Percentiles rank a stretch among this genome's conserved stretches.
Evolutionary conservation across 306 rosid genomes (phyloP).

Genomic region (Dalbergia cultrata): DNA sequence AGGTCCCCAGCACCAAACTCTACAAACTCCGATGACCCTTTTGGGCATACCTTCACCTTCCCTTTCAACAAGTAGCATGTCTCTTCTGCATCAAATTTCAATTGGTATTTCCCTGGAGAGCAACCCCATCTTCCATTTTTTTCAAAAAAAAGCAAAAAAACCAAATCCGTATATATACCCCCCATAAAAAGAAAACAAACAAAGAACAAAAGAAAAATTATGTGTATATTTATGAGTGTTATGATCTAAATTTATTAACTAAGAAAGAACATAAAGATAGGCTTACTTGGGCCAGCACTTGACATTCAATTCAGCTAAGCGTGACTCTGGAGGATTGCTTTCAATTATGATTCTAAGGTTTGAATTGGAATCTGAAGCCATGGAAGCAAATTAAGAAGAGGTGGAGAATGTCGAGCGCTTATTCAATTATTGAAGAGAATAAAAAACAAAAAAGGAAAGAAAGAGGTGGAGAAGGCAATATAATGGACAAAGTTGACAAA

Average conservation of each 20-base stretch:
- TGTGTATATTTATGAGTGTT: no score
- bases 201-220: not conserved
- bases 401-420: not conserved
- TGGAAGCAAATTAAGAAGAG: constrained; percentile 10
- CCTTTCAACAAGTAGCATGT: constrained; percentile 90
- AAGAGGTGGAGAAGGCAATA: not conserved
- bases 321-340: constrained; percentile 82
- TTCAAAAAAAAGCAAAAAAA: no score
- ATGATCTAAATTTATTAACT: no score
- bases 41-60: constrained; percentile 84
- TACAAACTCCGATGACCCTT: constrained; percentile 79
- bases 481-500: constrained; percentile 18
- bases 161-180: not conserved
- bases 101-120: constrained; percentile 90
- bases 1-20: constrained; percentile 98
- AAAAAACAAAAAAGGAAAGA: no score
- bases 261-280: not conserved
- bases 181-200: not conserved
- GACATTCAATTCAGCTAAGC: constrained; percentile 77
- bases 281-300: constrained; percentile 96
- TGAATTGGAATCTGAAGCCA: constrained; percentile 73
- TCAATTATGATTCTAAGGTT: constrained; percentile 75
- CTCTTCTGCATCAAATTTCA: constrained; percentile 95
- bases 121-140: constrained; percentile 85
- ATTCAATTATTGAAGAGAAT: not conserved